Evolutionary conservation across 345 rosid species (phyloP), one percentile per base, ranked within the genome.

Genomic region (Salix arbutifolia): DNA sequence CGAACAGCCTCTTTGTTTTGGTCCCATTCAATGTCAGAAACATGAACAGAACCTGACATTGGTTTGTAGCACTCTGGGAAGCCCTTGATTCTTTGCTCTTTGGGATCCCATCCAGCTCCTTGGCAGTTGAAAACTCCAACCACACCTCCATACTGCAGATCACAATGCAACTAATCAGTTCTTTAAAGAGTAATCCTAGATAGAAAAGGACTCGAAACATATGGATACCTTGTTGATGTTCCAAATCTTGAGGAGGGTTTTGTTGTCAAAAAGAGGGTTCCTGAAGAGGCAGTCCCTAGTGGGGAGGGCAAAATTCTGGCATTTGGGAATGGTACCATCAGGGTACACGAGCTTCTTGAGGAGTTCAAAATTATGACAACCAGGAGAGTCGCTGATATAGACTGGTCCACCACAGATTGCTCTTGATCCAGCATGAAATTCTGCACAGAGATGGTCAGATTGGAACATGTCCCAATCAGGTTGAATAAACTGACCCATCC

Each of bases 391-490:
- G 56, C 97, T 94, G 2, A 94, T 85, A 35, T 94, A 94, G 26
- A 94, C 76, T 0, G 97, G 97, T 12, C 98, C 98, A 16, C 98
- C 98, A 7, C 89, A 94, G 64, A 94, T 92, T 65, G 97, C 95
- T 78, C 97, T 80, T 18, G 97, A 91, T 0, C 91, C 97, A 1
- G 97, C 95, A 56, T 94, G 98, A 71, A 84, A 94, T 79, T 94
- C 86, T 71, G 98, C 97, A 73, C 97, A 91, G 44, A 74, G 76
- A 71, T 94, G 98, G 69, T 92, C 97, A 8, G 98, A 94, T 66
- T 94, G 97, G 84, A 94, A 94, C 97, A 94, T 94, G 71, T 94
- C 98, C 98, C 98, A 92, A 74, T 94, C 98, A 33, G 98, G 98
- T 35, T 89, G 95, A 65, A 92, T 88, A 64, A 92, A 82, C 74